Percentiles rank a stretch among this genome's conserved stretches.
Conservation (phyloP, 1,139 yeast species). For the Kodamaea fungicola region DNA sequence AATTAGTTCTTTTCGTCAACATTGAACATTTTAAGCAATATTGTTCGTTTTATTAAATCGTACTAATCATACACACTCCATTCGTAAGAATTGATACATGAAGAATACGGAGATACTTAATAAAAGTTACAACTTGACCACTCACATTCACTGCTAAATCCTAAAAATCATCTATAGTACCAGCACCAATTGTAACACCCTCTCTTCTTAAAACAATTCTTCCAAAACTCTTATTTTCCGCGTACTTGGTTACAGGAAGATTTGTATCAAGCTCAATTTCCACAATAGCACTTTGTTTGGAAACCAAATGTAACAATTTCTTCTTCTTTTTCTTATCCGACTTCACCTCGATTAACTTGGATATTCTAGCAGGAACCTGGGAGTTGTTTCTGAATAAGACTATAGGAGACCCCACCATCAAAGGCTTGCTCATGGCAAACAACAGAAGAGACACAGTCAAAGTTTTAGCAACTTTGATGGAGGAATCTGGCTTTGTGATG, state of each 20-base stretch:
- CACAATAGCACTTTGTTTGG: constrained; percentile 71
- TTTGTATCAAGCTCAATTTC: constrained; percentile 59
- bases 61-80: too few relatives aligned
- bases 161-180: constrained; percentile 39
- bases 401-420: constrained; percentile 80
- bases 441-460: constrained; percentile 59
- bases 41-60: too few relatives aligned
- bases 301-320: constrained; percentile 66
- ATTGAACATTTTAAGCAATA: too few relatives aligned
- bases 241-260: constrained; percentile 61
- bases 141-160: too few relatives aligned
- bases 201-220: constrained; percentile 82
- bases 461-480: constrained; percentile 44
- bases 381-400: constrained; percentile 79
- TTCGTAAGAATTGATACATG: too few relatives aligned
- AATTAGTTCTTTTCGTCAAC: too few relatives aligned
- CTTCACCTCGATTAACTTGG: constrained; percentile 50
- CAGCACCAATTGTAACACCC: constrained; percentile 88
- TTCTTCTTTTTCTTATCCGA: constrained; percentile 47
- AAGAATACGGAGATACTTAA: too few relatives aligned
- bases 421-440: constrained; percentile 70
- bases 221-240: constrained; percentile 64
- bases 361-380: constrained; percentile 69
- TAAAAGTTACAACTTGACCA: too few relatives aligned
- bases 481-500: constrained; percentile 47